Evolutionary conservation across 768 basidiomycete species (phyloP).

Genomic region (Mycena polygramma): DNA sequence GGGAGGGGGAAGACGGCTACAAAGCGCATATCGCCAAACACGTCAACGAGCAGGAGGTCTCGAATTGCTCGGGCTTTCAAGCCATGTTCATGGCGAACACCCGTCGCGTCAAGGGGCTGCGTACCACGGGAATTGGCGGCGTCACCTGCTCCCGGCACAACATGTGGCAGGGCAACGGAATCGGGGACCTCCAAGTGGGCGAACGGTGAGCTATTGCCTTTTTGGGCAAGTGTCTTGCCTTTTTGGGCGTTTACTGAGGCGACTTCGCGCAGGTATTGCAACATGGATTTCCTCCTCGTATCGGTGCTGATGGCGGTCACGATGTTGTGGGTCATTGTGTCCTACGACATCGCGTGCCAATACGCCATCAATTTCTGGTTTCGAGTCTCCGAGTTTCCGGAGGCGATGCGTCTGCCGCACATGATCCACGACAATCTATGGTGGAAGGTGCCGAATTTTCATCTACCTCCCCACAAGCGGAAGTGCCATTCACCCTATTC

Average conservation of each 20-base stretch:
- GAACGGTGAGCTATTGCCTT: slow-evolving; percentile 16
- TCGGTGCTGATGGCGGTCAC: neutral
- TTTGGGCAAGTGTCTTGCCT: neutral
- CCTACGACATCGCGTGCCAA: slow-evolving; percentile 7
- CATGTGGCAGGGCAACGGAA: slow-evolving; percentile 27
- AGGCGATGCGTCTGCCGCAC: too few species aligned
- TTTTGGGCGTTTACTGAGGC: neutral
- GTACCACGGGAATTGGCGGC: slow-evolving; percentile 19
- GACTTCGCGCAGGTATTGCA: neutral
- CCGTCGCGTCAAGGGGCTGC: too few species aligned
- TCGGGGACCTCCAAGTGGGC: slow-evolving; percentile 40
- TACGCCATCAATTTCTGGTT: neutral
- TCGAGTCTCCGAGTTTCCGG: neutral
- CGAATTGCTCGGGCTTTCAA: too few species aligned
- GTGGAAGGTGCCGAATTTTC: slow-evolving; percentile 34
- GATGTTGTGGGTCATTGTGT: neutral
- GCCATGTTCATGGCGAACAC: too few species aligned
- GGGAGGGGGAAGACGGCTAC: too few species aligned
- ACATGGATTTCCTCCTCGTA: neutral
- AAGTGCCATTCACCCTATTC: slow-evolving; percentile 15
- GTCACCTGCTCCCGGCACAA: slow-evolving; percentile 15
- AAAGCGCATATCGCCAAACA: too few species aligned
- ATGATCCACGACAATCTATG: neutral
- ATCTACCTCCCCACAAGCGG: slow-evolving; percentile 6
- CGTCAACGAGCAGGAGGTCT: too few species aligned